Evolutionary conservation across 1,139 yeast species (phyloP).

Genomic region (Saccharomyces hybrid): DNA sequence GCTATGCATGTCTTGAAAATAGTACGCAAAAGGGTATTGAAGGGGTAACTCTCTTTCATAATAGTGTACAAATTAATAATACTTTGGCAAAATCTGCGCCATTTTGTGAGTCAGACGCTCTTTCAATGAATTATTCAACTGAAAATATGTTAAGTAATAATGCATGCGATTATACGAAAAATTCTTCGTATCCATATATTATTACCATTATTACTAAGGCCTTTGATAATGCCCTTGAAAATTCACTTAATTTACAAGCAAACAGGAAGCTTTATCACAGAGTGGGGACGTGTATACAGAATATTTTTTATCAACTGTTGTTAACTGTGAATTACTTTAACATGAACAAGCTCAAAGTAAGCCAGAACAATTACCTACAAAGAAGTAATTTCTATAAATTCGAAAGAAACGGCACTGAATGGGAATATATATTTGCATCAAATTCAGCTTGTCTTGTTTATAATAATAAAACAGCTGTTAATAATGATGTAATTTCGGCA

Average conservation of each 20-base stretch:
- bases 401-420: background rate
- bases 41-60: background rate
- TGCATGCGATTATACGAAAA: background rate
- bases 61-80: background rate
- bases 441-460: background rate
- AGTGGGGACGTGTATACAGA: background rate
- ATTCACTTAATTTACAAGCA: background rate
- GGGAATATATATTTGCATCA: background rate
- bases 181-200: background rate
- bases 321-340: background rate
- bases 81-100: background rate
- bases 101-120: background rate
- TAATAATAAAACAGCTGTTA: background rate
- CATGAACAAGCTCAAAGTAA: background rate
- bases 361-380: background rate
- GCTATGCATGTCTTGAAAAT: background rate
- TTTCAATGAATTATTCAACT: background rate
- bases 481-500: background rate
- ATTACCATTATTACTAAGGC: background rate
- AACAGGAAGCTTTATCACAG: background rate
- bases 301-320: background rate
- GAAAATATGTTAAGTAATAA: background rate
- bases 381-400: background rate
- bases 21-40: background rate
- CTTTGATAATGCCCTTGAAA: background rate